Percentiles rank a stretch among this genome's conserved stretches.
These are phyloP conservation scores for Saturnispora ahearnii DNA, from an alignment of 805 yeast genomes.

Conservation along the genomic window DNA sequence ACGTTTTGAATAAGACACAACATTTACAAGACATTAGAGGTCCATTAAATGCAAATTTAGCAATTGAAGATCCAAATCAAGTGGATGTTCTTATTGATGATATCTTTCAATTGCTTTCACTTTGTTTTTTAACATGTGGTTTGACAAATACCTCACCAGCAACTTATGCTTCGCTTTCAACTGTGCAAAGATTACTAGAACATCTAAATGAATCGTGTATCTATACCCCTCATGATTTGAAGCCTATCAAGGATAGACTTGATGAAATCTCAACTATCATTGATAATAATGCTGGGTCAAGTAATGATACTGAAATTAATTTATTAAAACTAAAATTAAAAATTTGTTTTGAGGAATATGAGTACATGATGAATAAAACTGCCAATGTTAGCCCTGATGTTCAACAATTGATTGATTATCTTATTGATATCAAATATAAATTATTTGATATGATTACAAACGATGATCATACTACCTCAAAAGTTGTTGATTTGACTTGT, in stretches of 20 bases:
- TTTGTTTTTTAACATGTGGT: slow-evolving; percentile 89
- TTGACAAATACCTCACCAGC: slow-evolving; percentile 87
- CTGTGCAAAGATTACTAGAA: slow-evolving; percentile 75
- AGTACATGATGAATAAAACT: slow-evolving; percentile 47
- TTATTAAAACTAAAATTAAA: slow-evolving; percentile 58
- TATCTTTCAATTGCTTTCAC: slow-evolving; percentile 76
- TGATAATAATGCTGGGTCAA: slow-evolving; percentile 25
- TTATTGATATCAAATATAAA: slow-evolving; percentile 56
- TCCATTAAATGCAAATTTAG: slow-evolving; percentile 8
- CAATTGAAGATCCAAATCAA: slow-evolving; percentile 30
- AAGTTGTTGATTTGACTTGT: slow-evolving; percentile 12
- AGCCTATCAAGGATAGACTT: slow-evolving; percentile 67
- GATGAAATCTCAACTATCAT: slow-evolving; percentile 62
- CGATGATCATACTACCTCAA: slow-evolving; percentile 19
- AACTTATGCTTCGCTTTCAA: slow-evolving; percentile 78
- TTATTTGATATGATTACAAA: slow-evolving; percentile 46
- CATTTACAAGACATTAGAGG: slow-evolving; percentile 43
- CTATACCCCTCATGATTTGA: slow-evolving; percentile 75
- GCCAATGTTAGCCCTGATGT: slow-evolving; percentile 44
- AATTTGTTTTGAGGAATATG: slow-evolving; percentile 51
- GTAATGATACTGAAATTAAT: slow-evolving; percentile 24
- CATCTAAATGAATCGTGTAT: slow-evolving; percentile 77
- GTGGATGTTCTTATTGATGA: slow-evolving; percentile 80
- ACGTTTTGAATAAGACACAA: slow-evolving; percentile 46
- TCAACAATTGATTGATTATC: slow-evolving; percentile 43